A percentile compares a stretch with the other conserved stretches of the same genome.
Evolutionary conservation across 169 alveolate genomes (phyloP).

Genomic region (Plasmodium reichenowi): DNA sequence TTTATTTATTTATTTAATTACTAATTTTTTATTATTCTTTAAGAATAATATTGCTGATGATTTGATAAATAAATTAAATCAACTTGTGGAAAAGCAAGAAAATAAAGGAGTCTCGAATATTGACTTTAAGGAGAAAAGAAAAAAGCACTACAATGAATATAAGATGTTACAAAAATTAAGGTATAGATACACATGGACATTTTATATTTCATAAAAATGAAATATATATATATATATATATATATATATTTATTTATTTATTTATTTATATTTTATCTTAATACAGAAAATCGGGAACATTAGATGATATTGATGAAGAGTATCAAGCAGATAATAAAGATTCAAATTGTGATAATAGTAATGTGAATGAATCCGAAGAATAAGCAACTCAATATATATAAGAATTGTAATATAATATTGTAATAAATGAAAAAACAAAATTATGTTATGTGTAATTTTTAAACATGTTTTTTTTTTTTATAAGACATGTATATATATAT

Average conservation of each 20-base stretch:
- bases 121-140: slow-evolving; percentile 74
- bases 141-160: slow-evolving; percentile 72
- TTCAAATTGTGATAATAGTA: slow-evolving; percentile 22
- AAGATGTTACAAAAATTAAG: slow-evolving; percentile 73
- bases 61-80: slow-evolving; percentile 63
- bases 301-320: slow-evolving; percentile 68
- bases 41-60: slow-evolving; percentile 65
- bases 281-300: slow-evolving; percentile 72
- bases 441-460: not conserved
- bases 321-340: slow-evolving; percentile 48
- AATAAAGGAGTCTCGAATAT: slow-evolving; percentile 46
- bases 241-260: not conserved
- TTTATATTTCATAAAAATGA: not conserved
- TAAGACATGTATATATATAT: not conserved
- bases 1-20: not conserved
- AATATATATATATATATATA: slow-evolving; percentile 1
- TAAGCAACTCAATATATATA: slow-evolving; percentile 2
- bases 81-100: slow-evolving; percentile 73
- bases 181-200: slow-evolving; percentile 3
- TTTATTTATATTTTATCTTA: slow-evolving; percentile 9
- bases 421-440: not conserved
- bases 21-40: not conserved
- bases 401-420: not conserved
- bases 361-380: slow-evolving; percentile 26
- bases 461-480: not conserved